A percentile compares a stretch with the other conserved stretches of the same genome.
Evolutionary conservation across 2,329 filamentous ascomycete species (phyloP).

Genomic region (Penicillium sp.): DNA sequence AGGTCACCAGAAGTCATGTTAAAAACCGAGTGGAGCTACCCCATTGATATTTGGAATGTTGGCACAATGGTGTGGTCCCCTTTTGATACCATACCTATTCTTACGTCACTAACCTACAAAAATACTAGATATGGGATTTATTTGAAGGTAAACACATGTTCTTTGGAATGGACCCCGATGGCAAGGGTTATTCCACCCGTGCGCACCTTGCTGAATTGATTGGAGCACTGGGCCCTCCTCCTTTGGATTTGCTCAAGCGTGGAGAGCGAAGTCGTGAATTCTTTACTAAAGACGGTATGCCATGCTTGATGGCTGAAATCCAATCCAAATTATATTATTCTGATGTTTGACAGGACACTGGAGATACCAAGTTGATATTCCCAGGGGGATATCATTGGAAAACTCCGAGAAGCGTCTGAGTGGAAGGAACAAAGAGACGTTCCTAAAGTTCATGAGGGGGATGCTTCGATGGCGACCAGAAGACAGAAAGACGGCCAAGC

Average conservation of each 20-base stretch:
- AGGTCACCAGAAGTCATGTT: constrained; percentile 48
- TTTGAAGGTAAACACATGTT: constrained; percentile 40
- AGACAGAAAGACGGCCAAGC: constrained; percentile 16
- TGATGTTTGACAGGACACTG: constrained; percentile 9
- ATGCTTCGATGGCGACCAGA: constrained; percentile 19
- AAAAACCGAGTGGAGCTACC: constrained; percentile 45
- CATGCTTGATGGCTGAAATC: background rate
- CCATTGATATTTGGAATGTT: constrained; percentile 53
- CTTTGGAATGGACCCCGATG: constrained; percentile 36
- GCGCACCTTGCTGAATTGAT: constrained; percentile 50
- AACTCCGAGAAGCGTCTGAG: constrained; percentile 3
- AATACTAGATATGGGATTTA: constrained; percentile 48
- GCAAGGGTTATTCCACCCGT: constrained; percentile 36
- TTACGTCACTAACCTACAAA: background rate
- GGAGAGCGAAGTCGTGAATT: constrained; percentile 39
- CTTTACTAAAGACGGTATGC: constrained; percentile 41
- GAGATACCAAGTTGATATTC: constrained; percentile 8
- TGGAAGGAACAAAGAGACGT: constrained; percentile 14
- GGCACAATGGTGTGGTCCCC: constrained; percentile 46
- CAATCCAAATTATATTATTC: background rate
- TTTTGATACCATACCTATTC: background rate
- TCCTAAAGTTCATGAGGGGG: constrained; percentile 10
- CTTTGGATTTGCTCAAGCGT: constrained; percentile 33
- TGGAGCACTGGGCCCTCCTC: constrained; percentile 44
- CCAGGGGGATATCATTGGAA: background rate